A percentile compares a stretch with the other conserved stretches of the same genome.
phyloP scores from a whole-genome alignment of 169 alveolate genomes.

The Eimeria maxima region DNA sequence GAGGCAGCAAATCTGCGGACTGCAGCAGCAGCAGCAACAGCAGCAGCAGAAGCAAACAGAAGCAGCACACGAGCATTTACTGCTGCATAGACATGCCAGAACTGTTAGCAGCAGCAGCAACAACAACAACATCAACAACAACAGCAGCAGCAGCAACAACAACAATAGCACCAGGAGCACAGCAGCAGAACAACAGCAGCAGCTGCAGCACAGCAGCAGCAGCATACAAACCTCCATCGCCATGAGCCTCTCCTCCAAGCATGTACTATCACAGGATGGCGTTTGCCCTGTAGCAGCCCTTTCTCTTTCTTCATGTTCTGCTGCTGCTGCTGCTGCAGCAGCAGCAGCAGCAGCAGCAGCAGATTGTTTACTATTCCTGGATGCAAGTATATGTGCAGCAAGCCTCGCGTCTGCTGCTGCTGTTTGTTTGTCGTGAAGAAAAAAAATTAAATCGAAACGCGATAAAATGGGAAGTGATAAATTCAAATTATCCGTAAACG shows the following conservation, averaged over 20 bases:
- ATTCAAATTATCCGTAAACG: not conserved
- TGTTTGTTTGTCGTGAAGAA: not conserved
- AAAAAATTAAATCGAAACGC: not conserved
- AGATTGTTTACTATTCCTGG: not conserved
- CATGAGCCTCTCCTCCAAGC: slow-evolving; percentile 13
- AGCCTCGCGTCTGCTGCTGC: slow-evolving; percentile 12
- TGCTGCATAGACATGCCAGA: not conserved
- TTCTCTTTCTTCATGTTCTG: not conserved
- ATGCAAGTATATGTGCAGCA: not conserved
- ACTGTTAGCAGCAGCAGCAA: not conserved
- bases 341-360: not conserved
- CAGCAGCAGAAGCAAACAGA: not conserved
- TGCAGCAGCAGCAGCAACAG: slow-evolving; percentile 5
- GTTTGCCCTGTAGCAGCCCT: not conserved
- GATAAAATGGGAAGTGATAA: slow-evolving; percentile 7
- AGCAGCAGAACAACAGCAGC: too few species aligned
- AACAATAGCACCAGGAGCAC: not conserved
- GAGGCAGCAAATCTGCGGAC: slow-evolving; percentile 49
- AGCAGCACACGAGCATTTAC: not conserved
- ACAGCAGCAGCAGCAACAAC: slow-evolving; percentile 1
- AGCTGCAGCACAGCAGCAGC: too few species aligned
- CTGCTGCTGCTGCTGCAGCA: slow-evolving; percentile 12
- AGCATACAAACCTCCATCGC: not conserved
- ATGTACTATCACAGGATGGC: not conserved
- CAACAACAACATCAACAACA: not conserved